Conservation (phyloP, 2,329 filamentous ascomycete genomes). For the Cladosporium cucumerinum region DNA sequence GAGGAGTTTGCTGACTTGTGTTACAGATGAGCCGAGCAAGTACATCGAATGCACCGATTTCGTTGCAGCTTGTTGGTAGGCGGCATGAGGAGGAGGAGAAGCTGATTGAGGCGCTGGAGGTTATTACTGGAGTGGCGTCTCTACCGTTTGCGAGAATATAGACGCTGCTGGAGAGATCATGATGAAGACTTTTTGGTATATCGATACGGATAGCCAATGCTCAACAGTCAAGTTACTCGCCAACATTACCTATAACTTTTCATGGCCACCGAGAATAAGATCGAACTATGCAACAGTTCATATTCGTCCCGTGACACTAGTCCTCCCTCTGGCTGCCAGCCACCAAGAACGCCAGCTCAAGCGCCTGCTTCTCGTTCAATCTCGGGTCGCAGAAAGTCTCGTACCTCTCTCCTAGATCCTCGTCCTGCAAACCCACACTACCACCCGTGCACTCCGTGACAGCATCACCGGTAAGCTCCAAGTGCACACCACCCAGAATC, state of each 20-base stretch:
- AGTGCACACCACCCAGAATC: constrained; percentile 88
- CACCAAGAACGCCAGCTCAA: constrained; percentile 90
- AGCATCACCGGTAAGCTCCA: constrained; percentile 91
- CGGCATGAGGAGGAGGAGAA: constrained; percentile 57
- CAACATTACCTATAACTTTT: background rate
- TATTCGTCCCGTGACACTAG: background rate
- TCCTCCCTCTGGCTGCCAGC: constrained; percentile 56
- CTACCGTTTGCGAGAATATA: background rate
- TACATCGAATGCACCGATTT: constrained; percentile 52
- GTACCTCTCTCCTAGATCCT: constrained; percentile 86
- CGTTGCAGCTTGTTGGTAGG: constrained; percentile 53
- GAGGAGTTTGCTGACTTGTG: background rate
- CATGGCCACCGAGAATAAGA: background rate
- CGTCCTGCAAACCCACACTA: constrained; percentile 79
- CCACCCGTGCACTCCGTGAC: constrained; percentile 96
- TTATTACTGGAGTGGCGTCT: background rate
- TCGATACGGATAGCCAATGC: background rate
- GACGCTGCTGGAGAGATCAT: too few species aligned
- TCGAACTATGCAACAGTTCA: background rate
- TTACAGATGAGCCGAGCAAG: constrained; percentile 36
- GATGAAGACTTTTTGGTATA: background rate
- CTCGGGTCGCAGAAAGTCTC: constrained; percentile 94
- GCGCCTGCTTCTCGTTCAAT: constrained; percentile 94
- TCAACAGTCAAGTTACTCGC: background rate
- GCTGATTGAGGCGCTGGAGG: constrained; percentile 34